Base-by-base conservation (phyloP, 2,329 filamentous ascomycete species). In the Verticillium isaacii region DNA sequence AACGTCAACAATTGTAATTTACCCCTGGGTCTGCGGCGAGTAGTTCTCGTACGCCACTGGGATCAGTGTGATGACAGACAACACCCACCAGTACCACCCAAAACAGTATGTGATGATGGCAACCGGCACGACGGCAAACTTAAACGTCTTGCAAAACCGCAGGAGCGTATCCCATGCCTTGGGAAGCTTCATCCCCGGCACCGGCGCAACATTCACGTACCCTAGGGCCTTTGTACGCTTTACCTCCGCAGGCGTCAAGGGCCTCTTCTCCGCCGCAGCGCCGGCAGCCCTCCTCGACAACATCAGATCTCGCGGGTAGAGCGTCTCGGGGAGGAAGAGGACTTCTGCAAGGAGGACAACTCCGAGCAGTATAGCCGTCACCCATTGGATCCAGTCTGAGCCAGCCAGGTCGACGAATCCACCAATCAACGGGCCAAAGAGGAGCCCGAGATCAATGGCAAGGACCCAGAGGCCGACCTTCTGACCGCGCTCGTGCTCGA, bases 381-480 rank as follows among this genome's bases (percentile, higher is more conserved):
- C 75, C 80, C 82, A 86, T 60, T 82, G 79, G 4, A 85, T 78
- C 84, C 83, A 86, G 32, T 71, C 72, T 5, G 78, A 70, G 60
- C 77, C 75, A 17, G 80, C 74, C 2, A 82, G 70, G 56, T 78
- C 75, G 32, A 85, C 69, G 65, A 85, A 83, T 0, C 81, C 82
- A 12, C 84, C 83, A 61, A 86, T 63, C 3, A 72, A 59, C 1
- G 65, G 65, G 34, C 81, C 82, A 3, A 81, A 68, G 0, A 85
- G 73, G 5, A 82, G 72, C 5, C 83, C 83, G 5, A 78, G 71
- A 65, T 85, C 82, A 56, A 84, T 76, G n/a, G 83, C 80, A 52
- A 86, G 71, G 2, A 84, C 82, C 82, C 83, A 86, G 15, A 86
- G 67, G 0, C 84, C 84, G 32, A 85, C 73, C 66, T 84, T 83